Conservation (phyloP, 768 basidiomycete species). For the Exsudoporus frostii region DNA sequence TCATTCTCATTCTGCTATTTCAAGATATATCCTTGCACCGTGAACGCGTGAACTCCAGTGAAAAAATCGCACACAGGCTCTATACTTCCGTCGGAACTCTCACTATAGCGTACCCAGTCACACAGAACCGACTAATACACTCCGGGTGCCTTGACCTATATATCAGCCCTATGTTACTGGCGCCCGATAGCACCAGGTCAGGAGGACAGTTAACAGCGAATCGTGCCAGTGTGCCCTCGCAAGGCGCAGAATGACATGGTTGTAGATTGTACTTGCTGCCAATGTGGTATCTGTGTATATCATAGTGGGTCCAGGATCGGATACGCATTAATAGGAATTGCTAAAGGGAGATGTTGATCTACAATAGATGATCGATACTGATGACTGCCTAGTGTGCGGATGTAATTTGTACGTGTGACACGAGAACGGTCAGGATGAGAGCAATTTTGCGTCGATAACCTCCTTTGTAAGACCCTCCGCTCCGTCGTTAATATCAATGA, state of each 20-base stretch:
- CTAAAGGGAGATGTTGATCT: background rate
- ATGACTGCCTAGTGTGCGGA: background rate
- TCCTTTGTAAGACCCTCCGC: conserved; percentile 78
- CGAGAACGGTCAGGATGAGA: conserved; percentile 10
- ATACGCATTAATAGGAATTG: background rate
- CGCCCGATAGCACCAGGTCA: background rate
- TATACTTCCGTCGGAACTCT: background rate
- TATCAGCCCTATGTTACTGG: background rate
- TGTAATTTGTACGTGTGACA: background rate
- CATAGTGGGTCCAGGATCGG: background rate
- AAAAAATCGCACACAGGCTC: background rate
- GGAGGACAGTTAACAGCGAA: background rate
- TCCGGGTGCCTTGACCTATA: no score
- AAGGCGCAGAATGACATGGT: background rate
- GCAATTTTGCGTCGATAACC: conserved; percentile 59
- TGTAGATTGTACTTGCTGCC: background rate
- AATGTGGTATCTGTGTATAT: conserved; percentile 10
- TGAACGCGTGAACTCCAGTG: background rate
- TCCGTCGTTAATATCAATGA: conserved; percentile 80
- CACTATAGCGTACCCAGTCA: background rate
- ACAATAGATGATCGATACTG: background rate
- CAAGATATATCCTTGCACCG: background rate
- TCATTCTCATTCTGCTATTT: background rate
- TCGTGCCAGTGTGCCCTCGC: no score
- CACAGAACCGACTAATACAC: no score